Conservation (phyloP, 2,329 filamentous ascomycete species). For the Geosmithia morbida region DNA sequence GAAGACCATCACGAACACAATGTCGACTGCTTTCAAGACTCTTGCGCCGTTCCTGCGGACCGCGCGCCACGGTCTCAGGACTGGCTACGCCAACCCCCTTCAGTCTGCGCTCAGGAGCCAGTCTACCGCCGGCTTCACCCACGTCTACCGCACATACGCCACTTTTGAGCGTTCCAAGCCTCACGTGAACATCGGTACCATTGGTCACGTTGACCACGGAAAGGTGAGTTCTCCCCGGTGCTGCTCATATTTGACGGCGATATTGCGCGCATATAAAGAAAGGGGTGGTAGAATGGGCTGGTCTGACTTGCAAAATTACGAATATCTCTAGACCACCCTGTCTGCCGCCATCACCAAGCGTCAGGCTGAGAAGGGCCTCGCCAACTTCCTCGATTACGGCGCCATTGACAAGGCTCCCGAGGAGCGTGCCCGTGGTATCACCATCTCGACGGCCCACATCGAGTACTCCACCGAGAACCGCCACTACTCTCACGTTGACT, state of each 20-base stretch:
- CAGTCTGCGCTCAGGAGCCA: slow-evolving; percentile 52
- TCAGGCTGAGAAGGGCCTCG: slow-evolving; percentile 86
- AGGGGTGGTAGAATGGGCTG: slow-evolving; percentile 60
- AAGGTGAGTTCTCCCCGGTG: slow-evolving; percentile 41
- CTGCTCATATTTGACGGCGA: not conserved
- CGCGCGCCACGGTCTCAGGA: slow-evolving; percentile 58
- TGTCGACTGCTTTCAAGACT: slow-evolving; percentile 70
- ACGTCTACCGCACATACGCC: slow-evolving; percentile 51
- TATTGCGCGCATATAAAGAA: not conserved
- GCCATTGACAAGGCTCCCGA: slow-evolving; percentile 98
- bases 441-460: slow-evolving; percentile 95
- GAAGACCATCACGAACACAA: slow-evolving; percentile 28
- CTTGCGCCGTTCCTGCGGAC: slow-evolving; percentile 70
- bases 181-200: slow-evolving; percentile 98
- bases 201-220: slow-evolving; percentile 98
- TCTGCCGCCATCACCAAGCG: slow-evolving; percentile 98
- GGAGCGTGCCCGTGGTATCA: slow-evolving; percentile 99
- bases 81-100: slow-evolving; percentile 60
- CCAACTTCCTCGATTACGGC: slow-evolving; percentile 93
- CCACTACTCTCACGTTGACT: slow-evolving; percentile 99
- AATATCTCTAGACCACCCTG: slow-evolving; percentile 95
- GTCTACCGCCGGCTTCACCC: slow-evolving; percentile 49
- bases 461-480: slow-evolving; percentile 90
- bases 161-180: slow-evolving; percentile 84
- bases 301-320: not conserved